A percentile compares a stretch with the other conserved stretches of the same genome.
These are phyloP conservation scores for Calonectria pteridis DNA, from an alignment of 2,329 filamentous ascomycete species.

Conservation along the genomic window DNA sequence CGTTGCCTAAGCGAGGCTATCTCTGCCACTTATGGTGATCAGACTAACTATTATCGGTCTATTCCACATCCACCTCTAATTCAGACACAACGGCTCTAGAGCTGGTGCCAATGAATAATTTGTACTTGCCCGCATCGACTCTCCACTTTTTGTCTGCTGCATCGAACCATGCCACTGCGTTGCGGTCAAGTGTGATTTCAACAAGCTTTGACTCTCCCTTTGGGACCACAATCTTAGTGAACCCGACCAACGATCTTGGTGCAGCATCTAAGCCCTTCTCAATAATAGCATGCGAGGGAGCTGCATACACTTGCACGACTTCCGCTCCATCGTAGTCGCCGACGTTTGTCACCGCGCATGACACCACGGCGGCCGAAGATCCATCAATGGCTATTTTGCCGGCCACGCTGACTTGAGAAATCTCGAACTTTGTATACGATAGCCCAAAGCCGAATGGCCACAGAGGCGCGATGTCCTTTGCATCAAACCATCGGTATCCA, in stretches of 20 bases:
- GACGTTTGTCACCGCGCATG: background rate
- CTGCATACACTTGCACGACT: background rate
- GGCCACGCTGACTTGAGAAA: background rate
- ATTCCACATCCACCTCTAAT: background rate
- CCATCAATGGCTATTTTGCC: background rate
- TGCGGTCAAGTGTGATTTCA: background rate
- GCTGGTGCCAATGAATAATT: background rate
- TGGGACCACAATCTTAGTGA: background rate
- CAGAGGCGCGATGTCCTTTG: background rate
- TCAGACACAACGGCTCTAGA: background rate
- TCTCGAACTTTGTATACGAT: background rate
- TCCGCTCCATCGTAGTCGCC: background rate
- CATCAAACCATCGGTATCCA: slow-evolving; percentile 12
- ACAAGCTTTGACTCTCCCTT: background rate
- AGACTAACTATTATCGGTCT: background rate
- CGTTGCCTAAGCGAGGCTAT: background rate
- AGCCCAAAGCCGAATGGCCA: slow-evolving; percentile 7
- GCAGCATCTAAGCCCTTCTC: background rate
- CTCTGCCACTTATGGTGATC: background rate
- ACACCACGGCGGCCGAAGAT: background rate
- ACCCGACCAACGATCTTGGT: background rate
- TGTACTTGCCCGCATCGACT: background rate
- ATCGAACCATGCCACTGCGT: background rate
- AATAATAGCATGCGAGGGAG: background rate
- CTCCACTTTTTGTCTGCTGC: background rate